These are phyloP conservation scores for Spiraea crenata DNA, from an alignment of 331 rosid species.

Conservation along the genomic window DNA sequence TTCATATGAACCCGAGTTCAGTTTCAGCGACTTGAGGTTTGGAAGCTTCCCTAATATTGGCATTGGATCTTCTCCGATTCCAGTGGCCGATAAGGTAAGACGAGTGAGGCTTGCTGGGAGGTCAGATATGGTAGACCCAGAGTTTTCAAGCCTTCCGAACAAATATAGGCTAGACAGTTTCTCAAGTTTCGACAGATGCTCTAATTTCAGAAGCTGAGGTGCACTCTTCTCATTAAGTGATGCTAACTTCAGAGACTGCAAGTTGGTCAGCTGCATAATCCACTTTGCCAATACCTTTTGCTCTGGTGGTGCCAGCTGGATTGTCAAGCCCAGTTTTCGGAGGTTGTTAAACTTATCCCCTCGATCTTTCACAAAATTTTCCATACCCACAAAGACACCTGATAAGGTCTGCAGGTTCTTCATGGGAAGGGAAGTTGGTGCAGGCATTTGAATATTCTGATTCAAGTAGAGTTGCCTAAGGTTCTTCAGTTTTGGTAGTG, in stretches of 20 bases:
- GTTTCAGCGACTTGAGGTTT: background rate
- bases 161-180: slow-evolving; percentile 15
- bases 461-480: slow-evolving; percentile 19
- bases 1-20: background rate
- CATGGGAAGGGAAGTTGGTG: background rate
- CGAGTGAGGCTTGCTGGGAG: slow-evolving; percentile 14
- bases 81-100: slow-evolving; percentile 20
- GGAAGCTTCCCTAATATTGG: slow-evolving; percentile 9
- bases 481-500: slow-evolving; percentile 13
- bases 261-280: background rate
- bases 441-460: background rate
- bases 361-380: background rate
- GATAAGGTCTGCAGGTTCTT: slow-evolving; percentile 10
- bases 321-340: slow-evolving; percentile 14
- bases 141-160: background rate
- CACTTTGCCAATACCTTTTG: background rate
- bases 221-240: background rate
- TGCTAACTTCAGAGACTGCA: slow-evolving; percentile 14
- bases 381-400: slow-evolving; percentile 11
- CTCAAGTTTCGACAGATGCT: background rate
- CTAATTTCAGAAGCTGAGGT: background rate
- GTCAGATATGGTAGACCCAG: background rate
- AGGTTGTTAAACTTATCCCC: slow-evolving; percentile 11
- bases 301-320: background rate
- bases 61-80: slow-evolving; percentile 2